Evolutionary conservation across 2,329 filamentous ascomycete species (phyloP).

Genomic region (Fusarium humuli): DNA sequence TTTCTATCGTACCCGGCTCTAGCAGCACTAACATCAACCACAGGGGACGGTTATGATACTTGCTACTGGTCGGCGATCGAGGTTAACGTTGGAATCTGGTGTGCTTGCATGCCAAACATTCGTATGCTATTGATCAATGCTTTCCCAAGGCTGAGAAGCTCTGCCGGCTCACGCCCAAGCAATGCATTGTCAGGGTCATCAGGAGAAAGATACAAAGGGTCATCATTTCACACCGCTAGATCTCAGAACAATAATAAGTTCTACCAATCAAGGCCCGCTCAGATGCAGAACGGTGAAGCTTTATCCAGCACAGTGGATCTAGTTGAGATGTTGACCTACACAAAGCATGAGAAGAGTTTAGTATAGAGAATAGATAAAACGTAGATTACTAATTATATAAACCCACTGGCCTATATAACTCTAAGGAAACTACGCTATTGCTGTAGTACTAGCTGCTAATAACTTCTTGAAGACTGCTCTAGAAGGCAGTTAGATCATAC

Average conservation of each 20-base stretch:
- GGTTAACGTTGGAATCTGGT: not conserved
- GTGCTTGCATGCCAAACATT: not conserved
- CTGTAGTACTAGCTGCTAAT: not conserved
- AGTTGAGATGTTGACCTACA: constrained; percentile 1
- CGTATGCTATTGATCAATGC: not conserved
- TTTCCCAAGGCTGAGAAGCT: constrained; percentile 6
- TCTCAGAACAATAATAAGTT: not conserved
- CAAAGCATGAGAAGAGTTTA: not conserved
- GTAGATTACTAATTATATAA: not conserved
- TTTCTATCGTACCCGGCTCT: accelerated
- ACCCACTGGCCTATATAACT: not conserved
- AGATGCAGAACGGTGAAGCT: not conserved
- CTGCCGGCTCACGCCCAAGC: not conserved
- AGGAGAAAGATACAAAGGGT: not conserved
- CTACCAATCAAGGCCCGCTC: not conserved
- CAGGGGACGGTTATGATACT: constrained; percentile 13
- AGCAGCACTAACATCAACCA: not conserved
- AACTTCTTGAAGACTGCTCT: not conserved
- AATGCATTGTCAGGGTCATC: not conserved
- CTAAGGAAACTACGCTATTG: not conserved
- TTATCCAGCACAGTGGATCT: constrained; percentile 8
- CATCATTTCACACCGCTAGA: not conserved
- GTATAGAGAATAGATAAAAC: not conserved
- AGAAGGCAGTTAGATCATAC: not conserved
- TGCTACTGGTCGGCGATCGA: constrained; percentile 6